phyloP scores from a whole-genome alignment of 495 filamentous ascomycete species.

The Neurospora sp. region DNA sequence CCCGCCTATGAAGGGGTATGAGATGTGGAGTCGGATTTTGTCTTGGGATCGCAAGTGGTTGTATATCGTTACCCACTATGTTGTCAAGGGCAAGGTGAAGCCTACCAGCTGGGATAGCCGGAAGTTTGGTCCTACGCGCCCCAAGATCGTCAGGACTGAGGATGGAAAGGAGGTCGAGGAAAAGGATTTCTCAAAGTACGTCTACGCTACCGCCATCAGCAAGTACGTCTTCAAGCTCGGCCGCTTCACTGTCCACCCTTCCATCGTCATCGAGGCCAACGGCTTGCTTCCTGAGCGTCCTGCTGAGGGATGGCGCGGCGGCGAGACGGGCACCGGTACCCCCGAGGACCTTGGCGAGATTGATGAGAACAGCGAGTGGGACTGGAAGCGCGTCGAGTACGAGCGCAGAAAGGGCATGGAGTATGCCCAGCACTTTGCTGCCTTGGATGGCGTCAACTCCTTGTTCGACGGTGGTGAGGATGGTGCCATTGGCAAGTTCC shows the following conservation, averaged over 20 bases:
- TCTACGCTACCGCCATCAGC: constrained; percentile 66
- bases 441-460: constrained; percentile 37
- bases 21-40: constrained; percentile 62
- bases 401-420: constrained; percentile 37
- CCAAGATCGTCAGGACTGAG: constrained; percentile 19
- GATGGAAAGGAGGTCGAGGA: constrained; percentile 35
- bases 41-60: constrained; percentile 57
- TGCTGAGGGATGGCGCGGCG: constrained; percentile 35
- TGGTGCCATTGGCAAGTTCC: constrained; percentile 37
- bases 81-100: constrained; percentile 47
- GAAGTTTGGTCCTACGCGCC: constrained; percentile 12
- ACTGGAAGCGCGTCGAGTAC: constrained; percentile 38
- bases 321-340: constrained; percentile 27
- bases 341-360: constrained; percentile 16
- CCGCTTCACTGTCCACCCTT: constrained; percentile 73
- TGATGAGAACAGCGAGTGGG: constrained; percentile 28
- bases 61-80: constrained; percentile 40
- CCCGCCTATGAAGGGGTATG: constrained; percentile 55
- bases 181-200: constrained; percentile 38
- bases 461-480: constrained; percentile 39
- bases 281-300: constrained; percentile 56
- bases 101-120: constrained; percentile 30
- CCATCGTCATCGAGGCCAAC: constrained; percentile 57
- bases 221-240: constrained; percentile 92
- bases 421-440: constrained; percentile 39